phyloP scores from a whole-genome alignment of 2,329 filamentous ascomycete genomes.

The Pseudocercospora fijiensis region DNA sequence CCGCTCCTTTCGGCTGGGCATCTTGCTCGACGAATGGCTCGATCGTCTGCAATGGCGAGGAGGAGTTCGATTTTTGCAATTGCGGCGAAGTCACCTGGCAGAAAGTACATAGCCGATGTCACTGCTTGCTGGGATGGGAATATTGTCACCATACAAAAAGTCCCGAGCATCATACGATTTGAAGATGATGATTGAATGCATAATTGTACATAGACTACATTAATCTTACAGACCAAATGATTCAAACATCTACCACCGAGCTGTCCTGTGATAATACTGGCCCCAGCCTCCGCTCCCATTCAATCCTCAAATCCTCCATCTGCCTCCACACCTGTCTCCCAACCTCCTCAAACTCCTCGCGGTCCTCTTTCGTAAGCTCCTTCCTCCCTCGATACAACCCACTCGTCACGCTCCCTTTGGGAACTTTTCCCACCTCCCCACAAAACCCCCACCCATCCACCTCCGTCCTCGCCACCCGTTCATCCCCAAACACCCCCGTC shows the following conservation, averaged over 20 bases:
- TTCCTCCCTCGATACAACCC: conserved; percentile 59
- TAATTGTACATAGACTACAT: conserved; percentile 5
- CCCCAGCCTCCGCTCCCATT: conserved; percentile 44
- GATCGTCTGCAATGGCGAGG: conserved; percentile 42
- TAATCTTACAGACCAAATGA: neutral
- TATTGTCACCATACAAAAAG: conserved; percentile 33
- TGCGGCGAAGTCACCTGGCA: conserved; percentile 44
- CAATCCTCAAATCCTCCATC: conserved; percentile 39
- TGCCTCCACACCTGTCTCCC: conserved; percentile 54
- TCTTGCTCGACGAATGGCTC: conserved; percentile 41
- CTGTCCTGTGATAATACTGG: conserved; percentile 41
- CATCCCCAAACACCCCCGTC: conserved; percentile 58
- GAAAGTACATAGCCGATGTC: conserved; percentile 45
- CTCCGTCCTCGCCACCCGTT: conserved; percentile 69
- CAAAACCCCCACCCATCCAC: conserved; percentile 79
- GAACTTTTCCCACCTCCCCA: conserved; percentile 54
- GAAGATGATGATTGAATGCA: neutral
- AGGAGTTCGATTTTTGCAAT: conserved; percentile 48
- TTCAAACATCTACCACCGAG: conserved; percentile 6
- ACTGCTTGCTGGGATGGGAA: conserved; percentile 46
- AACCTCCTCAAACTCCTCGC: conserved; percentile 70
- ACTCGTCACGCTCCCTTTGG: conserved; percentile 42
- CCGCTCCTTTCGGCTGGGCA: conserved; percentile 16
- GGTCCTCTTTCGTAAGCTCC: conserved; percentile 61
- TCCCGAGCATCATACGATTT: neutral